Base-by-base conservation (phyloP, 306 rosid genomes). In the Delonix regia region DNA sequence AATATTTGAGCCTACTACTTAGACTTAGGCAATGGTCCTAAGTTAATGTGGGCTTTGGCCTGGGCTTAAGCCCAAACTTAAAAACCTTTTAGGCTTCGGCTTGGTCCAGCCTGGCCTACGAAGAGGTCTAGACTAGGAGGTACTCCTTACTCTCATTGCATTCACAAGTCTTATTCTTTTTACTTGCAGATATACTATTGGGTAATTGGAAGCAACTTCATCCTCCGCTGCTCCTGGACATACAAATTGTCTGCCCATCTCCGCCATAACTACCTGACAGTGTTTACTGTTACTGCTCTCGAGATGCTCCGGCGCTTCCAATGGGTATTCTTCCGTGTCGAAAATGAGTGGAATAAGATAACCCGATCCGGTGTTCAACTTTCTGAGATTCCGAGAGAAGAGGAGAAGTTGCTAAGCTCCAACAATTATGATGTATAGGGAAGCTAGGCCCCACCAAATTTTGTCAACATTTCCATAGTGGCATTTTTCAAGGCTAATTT, bases 251-350 rank as follows among this genome's bases (percentile, higher is more conserved):
- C 99, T 36, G 94, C 99, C 22, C 98, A 95, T 91, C 90, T 95
- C 44, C 98, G 99, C 28, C 97, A 95, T 82, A 95, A 95, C 83
- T 95, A 95, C 82, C 87, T 93, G 28, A 95, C 99, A 0, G 93
- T 95, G 51, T 95, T 95, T 9, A 55, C 92, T 0, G 86, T 95
- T 81, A 81, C 94, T 7, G 91, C 88, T 69, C 34, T 93, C 80
- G 99, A 93, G 93, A 95, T 95, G 75, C 59, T 85, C 44, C 96
- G 99, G 11, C 98, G 99, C 44, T 95, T 95, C 81, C 99, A 95
- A 22, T 95, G 99, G 99, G 82, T 87, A 39, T 95, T 95, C 80
- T 95, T 95, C 55, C 92, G 99, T 1, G 99, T 95, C 2, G 99
- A 95, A 85, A 95, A 95, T 0, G 98, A 95, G 76, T 86, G 92